Evolutionary conservation across 495 filamentous ascomycete species (phyloP).

Genomic region (Collariella sp.): DNA sequence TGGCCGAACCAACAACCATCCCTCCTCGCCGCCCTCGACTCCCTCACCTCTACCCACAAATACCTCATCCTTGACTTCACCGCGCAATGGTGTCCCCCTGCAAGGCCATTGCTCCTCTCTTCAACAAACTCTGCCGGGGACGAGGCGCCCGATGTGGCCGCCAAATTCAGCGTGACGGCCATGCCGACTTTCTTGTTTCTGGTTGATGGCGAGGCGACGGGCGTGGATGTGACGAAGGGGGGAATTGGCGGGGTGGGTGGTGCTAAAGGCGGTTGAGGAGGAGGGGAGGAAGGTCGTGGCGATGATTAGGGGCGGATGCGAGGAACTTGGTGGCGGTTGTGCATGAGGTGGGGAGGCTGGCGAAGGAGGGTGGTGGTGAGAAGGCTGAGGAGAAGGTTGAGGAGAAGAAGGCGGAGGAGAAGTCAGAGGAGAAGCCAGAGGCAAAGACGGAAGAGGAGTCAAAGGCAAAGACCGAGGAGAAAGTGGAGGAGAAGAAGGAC

Average conservation of each 20-base stretch:
- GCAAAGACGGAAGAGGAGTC: background rate
- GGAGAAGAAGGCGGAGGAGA: background rate
- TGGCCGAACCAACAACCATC: slow-evolving; percentile 18
- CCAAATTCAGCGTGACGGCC: slow-evolving; percentile 41
- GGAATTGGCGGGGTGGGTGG: background rate
- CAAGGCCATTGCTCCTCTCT: slow-evolving; percentile 57
- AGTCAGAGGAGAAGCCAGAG: background rate
- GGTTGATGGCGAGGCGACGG: slow-evolving; percentile 56
- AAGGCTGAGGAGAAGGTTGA: background rate
- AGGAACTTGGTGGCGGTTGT: too few relatives aligned
- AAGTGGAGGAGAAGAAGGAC: too few relatives aligned
- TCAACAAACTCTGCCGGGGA: slow-evolving; percentile 45
- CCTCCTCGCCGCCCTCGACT: slow-evolving; percentile 23
- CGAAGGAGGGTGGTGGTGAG: too few relatives aligned
- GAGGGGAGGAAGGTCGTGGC: too few relatives aligned
- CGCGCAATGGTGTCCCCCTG: slow-evolving; percentile 62
- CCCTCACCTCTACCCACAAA: slow-evolving; percentile 28
- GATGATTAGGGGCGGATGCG: too few relatives aligned
- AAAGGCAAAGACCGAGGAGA: too few relatives aligned
- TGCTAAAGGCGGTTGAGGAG: background rate
- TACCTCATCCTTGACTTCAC: slow-evolving; percentile 44
- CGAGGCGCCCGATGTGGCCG: slow-evolving; percentile 38
- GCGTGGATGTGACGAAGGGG: slow-evolving; percentile 50
- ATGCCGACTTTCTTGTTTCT: slow-evolving; percentile 85
- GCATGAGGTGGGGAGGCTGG: too few relatives aligned